Evolutionary conservation across 129 eudicot genomes (phyloP), one percentile per base, ranked within the genome.

Genomic region (Pseudognaphalium luteoalbum): DNA sequence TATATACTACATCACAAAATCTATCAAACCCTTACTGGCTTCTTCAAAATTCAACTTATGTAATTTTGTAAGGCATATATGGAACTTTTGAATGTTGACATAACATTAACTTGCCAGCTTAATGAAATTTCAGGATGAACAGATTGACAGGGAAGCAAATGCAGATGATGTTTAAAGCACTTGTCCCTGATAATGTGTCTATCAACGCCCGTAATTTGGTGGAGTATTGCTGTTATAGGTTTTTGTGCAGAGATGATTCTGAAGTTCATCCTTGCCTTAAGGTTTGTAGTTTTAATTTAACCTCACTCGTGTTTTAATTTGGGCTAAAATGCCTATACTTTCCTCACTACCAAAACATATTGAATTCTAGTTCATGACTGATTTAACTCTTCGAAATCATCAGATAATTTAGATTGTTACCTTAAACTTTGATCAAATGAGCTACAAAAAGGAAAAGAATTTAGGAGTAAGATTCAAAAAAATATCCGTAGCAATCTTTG

Each of bases 201-300:
- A 80, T 72, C 56, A 81, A 87, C 76, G 87, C 92, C 34, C 92
- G 92, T 71, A 85, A 80, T 82, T 82, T 87, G 73, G 96, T 90
- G 83, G 96, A 90, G 73, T 90, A 87, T 75, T 87, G 92, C 74
- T 90, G 90, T 87, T 90, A 85, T 77, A 87, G 88, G 78, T 90
- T 90, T 82, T 84, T 90, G 79, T 88, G 91, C 33, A 87, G 86
- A 74, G 91, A 88, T 74, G 80, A 54, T 86, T 85, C 89, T 58
- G 87, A 88, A 65, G 59, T 90, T 52, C 96, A 90, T 84, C 90
- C 89, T 59, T 69, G 76, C 83, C 91, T 90, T 59, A 83, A 90
- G 93, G 96, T 87, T 47, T 41, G 84, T 62, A 28, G 11, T 3
- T 25, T 32, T 30, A 65, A 7, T 19, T 2, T 67, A 39, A 35